Conservation (phyloP, 352 stramenopile genomes). For the Ophiocytium majus region DNA sequence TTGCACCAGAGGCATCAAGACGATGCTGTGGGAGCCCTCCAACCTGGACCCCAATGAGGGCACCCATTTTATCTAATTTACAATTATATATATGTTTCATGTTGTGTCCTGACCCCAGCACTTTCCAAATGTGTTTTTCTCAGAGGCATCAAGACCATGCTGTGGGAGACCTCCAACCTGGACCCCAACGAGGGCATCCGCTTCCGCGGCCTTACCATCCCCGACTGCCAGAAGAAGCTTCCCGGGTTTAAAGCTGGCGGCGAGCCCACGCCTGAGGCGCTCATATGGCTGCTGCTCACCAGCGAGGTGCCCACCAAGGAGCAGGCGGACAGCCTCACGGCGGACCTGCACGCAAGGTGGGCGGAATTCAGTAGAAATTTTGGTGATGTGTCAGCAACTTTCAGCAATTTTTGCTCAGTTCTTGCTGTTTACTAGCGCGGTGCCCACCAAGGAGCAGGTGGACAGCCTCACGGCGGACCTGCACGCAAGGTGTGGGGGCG, state of each 20-base stretch:
- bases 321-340: conserved; percentile 88
- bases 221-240: conserved; percentile 92
- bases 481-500: conserved; percentile 69
- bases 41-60: conserved; percentile 82
- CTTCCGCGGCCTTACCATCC: conserved; percentile 97
- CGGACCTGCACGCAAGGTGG: conserved; percentile 82
- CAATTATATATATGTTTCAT: too few relatives aligned
- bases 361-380: too few relatives aligned
- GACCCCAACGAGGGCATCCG: conserved; percentile 91
- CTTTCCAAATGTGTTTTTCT: too few relatives aligned
- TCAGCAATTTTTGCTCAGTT: too few relatives aligned
- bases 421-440: too few relatives aligned
- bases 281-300: conserved; percentile 96
- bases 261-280: conserved; percentile 91
- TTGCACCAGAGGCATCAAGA: conserved; percentile 98
- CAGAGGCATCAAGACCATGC: conserved; percentile 96
- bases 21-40: conserved; percentile 97
- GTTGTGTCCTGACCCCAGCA: too few relatives aligned
- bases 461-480: conserved; percentile 91
- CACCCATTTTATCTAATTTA: too few relatives aligned
- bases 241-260: conserved; percentile 81
- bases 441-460: conserved; percentile 92
- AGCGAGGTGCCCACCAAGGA: conserved; percentile 93
- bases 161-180: conserved; percentile 96
- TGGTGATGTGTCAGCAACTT: too few relatives aligned